Base-by-base conservation (phyloP, 2,329 filamentous ascomycete species). In the Leptographium procerum region DNA sequence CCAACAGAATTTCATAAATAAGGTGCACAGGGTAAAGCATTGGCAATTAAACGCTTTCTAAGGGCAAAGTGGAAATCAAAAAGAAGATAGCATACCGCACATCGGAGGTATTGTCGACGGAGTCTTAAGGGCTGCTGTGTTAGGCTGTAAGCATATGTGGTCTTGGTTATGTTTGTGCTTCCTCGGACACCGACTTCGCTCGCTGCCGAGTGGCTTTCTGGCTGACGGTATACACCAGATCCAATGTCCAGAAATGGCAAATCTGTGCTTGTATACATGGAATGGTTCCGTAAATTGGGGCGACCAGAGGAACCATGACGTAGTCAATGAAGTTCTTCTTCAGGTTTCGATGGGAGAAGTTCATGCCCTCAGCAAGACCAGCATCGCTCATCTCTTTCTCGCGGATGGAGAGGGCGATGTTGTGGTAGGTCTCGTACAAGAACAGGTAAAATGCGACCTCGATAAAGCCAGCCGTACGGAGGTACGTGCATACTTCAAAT, bases 201-300 rank as follows among this genome's bases (percentile, higher is more conserved):
- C 77, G 71, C 68, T 79, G 75, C 59, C 80, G 71, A 2, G 77
- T 80, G 65, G 83, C 79, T 68, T 89, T 89, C 70, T 84, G 83
- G 73, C 84, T 88, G 65, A 89, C 86, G 0, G 83, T 80, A 70
- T 89, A 89, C 13, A 86, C 83, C 63, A 89, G 68, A 58, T 86
- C 77, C 36, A 85, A 73, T 0, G 83, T 87, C 79, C 84, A 89
- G 66, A 89, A 82, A 67, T 89, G 86, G 66, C 77, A 81, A 57
- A 88, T 70, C 62, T 86, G 81, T 2, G 86, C 86, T 62, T 88
- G 84, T 5, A 84, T 75, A 50, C 83, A 82, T 0, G 86, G 86
- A 22, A 88, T 79, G 0, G 84, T 79, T 22, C 86, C 86, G 64
- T 84, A 89, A 3, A 88, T 64, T 1, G 85, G 84, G 6, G 85